These are phyloP conservation scores for Suhomyces canberraensis DNA, from an alignment of 805 yeast genomes.

Conservation along the genomic window DNA sequence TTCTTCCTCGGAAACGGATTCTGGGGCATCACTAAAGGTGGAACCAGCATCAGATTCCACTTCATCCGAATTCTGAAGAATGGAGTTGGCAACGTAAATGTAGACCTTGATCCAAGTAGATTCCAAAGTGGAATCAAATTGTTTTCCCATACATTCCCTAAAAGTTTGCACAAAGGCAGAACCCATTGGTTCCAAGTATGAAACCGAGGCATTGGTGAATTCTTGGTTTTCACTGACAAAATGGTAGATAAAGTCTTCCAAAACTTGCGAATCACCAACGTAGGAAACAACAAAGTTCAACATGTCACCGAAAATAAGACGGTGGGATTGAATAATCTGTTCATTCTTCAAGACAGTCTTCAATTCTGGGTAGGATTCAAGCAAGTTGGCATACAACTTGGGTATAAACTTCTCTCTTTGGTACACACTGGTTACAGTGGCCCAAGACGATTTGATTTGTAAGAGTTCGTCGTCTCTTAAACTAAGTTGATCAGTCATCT, in stretches of 20 bases:
- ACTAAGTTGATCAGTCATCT: constrained; percentile 5
- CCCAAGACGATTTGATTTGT: constrained; percentile 33
- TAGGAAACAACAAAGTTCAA: constrained; percentile 30
- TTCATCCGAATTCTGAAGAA: constrained; percentile 26
- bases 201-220: constrained; percentile 20
- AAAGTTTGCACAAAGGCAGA: constrained; percentile 35
- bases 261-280: constrained; percentile 22
- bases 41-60: constrained; percentile 23
- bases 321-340: constrained; percentile 25
- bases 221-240: constrained; percentile 31
- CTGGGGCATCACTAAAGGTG: constrained; percentile 10
- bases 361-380: constrained; percentile 28
- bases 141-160: constrained; percentile 31
- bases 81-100: constrained; percentile 36
- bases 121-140: constrained; percentile 31
- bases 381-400: constrained; percentile 31
- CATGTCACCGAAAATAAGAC: constrained; percentile 35
- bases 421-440: constrained; percentile 23
- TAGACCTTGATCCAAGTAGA: constrained; percentile 39
- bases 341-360: constrained; percentile 24
- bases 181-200: constrained; percentile 44
- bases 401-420: constrained; percentile 29
- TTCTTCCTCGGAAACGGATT: constrained; percentile 10
- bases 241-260: constrained; percentile 32
- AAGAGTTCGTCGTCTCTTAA: constrained; percentile 14